Conservation (phyloP, 2,329 filamentous ascomycete genomes). For the Colletotrichum sp. region DNA sequence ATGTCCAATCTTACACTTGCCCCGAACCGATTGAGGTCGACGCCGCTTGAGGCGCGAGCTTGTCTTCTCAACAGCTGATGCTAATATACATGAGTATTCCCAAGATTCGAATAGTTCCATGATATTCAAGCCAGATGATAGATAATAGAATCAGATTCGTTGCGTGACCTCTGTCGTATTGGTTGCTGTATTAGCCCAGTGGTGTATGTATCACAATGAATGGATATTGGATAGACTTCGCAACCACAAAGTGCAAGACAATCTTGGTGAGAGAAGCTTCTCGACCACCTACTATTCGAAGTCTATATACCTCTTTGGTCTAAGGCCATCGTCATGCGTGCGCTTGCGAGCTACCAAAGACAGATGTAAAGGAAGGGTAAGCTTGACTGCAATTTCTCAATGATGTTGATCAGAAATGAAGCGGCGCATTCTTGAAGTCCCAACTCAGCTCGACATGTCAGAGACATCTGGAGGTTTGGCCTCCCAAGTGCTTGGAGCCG, state of each 20-base stretch:
- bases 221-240: background rate
- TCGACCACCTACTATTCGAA: background rate
- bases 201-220: background rate
- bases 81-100: accelerated
- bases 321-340: accelerated
- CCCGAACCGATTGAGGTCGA: too few species aligned
- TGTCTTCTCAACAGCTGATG: background rate
- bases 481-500: background rate
- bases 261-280: background rate
- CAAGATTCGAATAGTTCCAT: background rate
- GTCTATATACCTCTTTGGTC: background rate
- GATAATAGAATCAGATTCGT: accelerated
- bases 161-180: accelerated
- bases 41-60: background rate
- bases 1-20: background rate
- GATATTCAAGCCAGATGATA: background rate
- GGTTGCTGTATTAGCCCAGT: background rate
- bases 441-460: background rate
- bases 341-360: background rate
- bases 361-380: background rate
- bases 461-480: background rate
- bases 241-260: background rate
- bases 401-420: background rate
- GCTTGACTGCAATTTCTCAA: background rate
- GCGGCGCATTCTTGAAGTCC: background rate